phyloP scores from a whole-genome alignment of 805 yeast species.

The Nakazawaea laoshanensis region DNA sequence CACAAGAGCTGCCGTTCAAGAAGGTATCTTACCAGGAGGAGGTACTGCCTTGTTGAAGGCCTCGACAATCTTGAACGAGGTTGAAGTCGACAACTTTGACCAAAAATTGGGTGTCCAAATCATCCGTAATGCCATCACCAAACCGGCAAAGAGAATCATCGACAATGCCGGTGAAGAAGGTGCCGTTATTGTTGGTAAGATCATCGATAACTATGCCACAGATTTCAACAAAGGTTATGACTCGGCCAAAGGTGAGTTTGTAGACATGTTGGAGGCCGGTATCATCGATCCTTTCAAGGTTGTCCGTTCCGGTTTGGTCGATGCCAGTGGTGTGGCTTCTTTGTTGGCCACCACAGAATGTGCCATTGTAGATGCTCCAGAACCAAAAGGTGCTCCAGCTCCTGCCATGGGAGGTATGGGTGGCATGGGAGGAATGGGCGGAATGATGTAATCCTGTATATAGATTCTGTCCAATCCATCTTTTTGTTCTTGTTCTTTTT shows the following conservation, averaged over 20 bases:
- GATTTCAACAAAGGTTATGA: conserved; percentile 90
- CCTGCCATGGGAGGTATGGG: conserved; percentile 60
- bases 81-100: conserved; percentile 82
- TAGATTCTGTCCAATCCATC: too few relatives aligned
- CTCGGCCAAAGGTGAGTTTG: conserved; percentile 85
- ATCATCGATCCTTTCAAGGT: conserved; percentile 98
- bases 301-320: conserved; percentile 90
- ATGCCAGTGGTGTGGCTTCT: conserved; percentile 97
- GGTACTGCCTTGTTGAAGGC: conserved; percentile 98
- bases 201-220: conserved; percentile 47
- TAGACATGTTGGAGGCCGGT: conserved; percentile 95
- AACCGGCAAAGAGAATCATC: conserved; percentile 92
- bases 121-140: conserved; percentile 85
- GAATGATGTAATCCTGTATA: conserved; percentile 9
- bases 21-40: conserved; percentile 98
- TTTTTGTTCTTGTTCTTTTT: neutral
- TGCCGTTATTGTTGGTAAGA: conserved; percentile 89
- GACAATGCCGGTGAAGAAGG: conserved; percentile 98
- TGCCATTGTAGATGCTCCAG: conserved; percentile 94
- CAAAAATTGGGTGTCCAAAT: conserved; percentile 93
- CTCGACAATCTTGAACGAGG: conserved; percentile 59
- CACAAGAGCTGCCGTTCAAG: conserved; percentile 97
- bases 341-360: conserved; percentile 97
- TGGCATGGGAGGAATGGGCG: conserved; percentile 41
- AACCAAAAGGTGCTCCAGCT: conserved; percentile 52